These are phyloP conservation scores for Apostasia ramifera DNA, from an alignment of 106 monocot genomes.

Conservation along the genomic window DNA sequence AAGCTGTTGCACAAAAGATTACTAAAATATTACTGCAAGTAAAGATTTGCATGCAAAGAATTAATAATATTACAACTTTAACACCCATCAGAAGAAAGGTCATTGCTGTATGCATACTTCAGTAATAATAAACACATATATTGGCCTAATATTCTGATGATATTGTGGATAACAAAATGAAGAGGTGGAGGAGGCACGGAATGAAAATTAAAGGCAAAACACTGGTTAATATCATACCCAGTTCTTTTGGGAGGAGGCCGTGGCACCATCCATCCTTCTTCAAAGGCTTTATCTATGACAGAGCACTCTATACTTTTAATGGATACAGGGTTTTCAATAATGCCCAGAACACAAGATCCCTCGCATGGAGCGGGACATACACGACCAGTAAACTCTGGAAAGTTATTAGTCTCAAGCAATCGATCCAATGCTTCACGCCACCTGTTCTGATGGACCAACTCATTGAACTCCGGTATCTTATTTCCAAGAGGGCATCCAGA, in stretches of 20 bases:
- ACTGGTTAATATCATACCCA: conserved; percentile 41
- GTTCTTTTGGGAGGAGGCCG: conserved; percentile 86
- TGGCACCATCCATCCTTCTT: conserved; percentile 96
- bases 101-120: no score
- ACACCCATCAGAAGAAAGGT: no score
- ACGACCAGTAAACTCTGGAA: conserved; percentile 96
- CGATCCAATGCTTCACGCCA: conserved; percentile 96
- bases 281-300: conserved; percentile 97
- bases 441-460: conserved; percentile 85
- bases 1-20: not conserved
- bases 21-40: not conserved
- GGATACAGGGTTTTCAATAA: conserved; percentile 97
- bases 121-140: no score
- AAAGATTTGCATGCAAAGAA: not conserved
- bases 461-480: conserved; percentile 98
- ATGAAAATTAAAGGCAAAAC: not conserved
- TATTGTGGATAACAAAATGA: no score
- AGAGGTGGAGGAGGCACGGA: no score
- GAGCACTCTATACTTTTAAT: conserved; percentile 98
- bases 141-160: no score
- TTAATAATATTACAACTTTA: not conserved
- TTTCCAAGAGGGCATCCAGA: conserved; percentile 99
- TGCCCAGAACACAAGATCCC: conserved; percentile 98
- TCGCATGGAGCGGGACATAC: conserved; percentile 99
- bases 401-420: conserved; percentile 98